Conservation (phyloP, 2,329 filamentous ascomycete genomes). For the Sordariomycetes sp. region DNA sequence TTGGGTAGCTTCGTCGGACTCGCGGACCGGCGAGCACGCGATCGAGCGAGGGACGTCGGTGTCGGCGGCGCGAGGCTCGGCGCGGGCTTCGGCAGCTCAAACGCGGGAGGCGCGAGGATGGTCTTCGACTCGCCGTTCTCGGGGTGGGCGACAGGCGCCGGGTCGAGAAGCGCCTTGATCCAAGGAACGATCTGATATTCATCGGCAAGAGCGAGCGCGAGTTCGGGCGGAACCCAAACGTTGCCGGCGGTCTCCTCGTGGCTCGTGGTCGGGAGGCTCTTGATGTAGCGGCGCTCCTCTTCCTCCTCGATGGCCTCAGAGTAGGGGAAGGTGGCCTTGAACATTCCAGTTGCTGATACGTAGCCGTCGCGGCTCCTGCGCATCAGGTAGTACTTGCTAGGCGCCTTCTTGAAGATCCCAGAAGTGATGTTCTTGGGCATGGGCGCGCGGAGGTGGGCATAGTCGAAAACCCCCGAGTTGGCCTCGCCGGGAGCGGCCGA, state of each 20-base stretch:
- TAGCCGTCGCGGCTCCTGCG: conserved; percentile 76
- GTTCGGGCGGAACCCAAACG: conserved; percentile 81
- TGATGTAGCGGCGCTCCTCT: conserved; percentile 72
- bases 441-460: conserved; percentile 87
- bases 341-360: conserved; percentile 83
- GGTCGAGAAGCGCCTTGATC: conserved; percentile 87
- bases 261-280: conserved; percentile 70
- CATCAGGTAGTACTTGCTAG: conserved; percentile 96
- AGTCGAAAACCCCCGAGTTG: conserved; percentile 80
- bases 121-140: conserved; percentile 52
- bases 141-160: conserved; percentile 58
- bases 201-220: conserved; percentile 71
- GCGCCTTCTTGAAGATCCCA: conserved; percentile 83
- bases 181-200: conserved; percentile 81
- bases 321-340: conserved; percentile 80
- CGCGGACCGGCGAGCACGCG: conserved; percentile 43
- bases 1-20: conserved; percentile 42
- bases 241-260: conserved; percentile 91
- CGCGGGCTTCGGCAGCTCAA: conserved; percentile 41
- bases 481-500: conserved; percentile 63
- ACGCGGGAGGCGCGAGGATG: conserved; percentile 75
- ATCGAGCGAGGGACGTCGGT: conserved; percentile 30
- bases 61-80: conserved; percentile 37
- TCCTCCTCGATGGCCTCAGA: conserved; percentile 64
- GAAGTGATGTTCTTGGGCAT: conserved; percentile 85